Conservation (phyloP, 2,329 filamentous ascomycete genomes). For the Zymoseptoria passerinii region DNA sequence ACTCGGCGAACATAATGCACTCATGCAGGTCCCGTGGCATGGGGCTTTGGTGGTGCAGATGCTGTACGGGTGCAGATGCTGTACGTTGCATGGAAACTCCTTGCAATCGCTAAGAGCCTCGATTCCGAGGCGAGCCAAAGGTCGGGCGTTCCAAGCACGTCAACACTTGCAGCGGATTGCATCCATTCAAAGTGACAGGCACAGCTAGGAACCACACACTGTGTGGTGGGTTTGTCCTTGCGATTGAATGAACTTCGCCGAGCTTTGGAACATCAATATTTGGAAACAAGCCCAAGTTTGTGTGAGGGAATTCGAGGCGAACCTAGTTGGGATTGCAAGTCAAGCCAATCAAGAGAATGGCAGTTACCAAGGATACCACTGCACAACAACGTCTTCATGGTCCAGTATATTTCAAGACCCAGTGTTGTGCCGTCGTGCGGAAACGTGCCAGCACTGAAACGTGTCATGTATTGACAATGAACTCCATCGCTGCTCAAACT, state of each 20-base stretch:
- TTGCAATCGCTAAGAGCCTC: no score
- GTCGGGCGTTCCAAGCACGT: no score
- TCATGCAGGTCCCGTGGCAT: no score
- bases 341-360: not conserved
- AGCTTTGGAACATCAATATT: no score
- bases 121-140: no score
- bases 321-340: not conserved
- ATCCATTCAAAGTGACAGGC: no score
- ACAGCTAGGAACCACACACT: no score
- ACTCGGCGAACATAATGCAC: no score
- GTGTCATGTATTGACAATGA: not conserved
- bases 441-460: not conserved
- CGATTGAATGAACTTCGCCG: not conserved
- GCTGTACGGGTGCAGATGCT: no score
- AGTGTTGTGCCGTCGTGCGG: not conserved
- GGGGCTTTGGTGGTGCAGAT: no score
- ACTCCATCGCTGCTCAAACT: not conserved
- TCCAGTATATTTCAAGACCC: not conserved
- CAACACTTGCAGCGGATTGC: no score
- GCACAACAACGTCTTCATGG: not conserved
- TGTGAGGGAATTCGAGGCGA: not conserved
- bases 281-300: not conserved
- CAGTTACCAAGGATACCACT: not conserved
- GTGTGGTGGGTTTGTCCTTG: not conserved
- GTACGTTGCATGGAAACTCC: no score